These are phyloP conservation scores for Amphichorda felina DNA, from an alignment of 2,329 filamentous ascomycete species.

Conservation along the genomic window DNA sequence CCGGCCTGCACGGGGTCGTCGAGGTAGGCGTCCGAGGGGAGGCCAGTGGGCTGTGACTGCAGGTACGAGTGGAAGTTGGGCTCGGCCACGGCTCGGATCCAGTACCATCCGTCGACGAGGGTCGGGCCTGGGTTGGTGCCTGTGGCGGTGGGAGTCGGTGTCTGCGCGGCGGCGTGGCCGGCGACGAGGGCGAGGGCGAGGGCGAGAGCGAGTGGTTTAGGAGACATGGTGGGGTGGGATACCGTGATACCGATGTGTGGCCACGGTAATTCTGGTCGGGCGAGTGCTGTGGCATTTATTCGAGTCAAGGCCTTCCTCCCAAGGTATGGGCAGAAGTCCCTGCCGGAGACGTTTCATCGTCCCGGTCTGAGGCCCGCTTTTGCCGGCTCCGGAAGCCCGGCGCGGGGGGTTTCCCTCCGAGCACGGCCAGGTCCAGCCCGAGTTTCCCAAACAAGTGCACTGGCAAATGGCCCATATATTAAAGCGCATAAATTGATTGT, in stretches of 20 bases:
- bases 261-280: too few species aligned
- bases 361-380: too few species aligned
- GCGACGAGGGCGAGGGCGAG: background rate
- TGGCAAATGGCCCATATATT: too few species aligned
- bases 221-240: background rate
- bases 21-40: conserved; percentile 36
- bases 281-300: too few species aligned
- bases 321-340: too few species aligned
- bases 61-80: conserved; percentile 48
- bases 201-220: background rate
- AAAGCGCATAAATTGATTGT: too few species aligned
- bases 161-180: background rate
- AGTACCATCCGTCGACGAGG: conserved; percentile 38
- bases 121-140: conserved; percentile 13
- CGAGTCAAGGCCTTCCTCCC: too few species aligned
- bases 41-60: conserved; percentile 30
- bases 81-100: conserved; percentile 43
- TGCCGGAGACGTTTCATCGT: too few species aligned
- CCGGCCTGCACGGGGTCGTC: conserved; percentile 39
- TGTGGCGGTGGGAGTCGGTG: background rate
- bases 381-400: background rate
- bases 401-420: background rate
- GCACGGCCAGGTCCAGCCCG: too few species aligned
- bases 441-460: too few species aligned
- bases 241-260: too few species aligned